phyloP scores from a whole-genome alignment of 768 basidiomycete genomes.

The Tephrocybe sp. region DNA sequence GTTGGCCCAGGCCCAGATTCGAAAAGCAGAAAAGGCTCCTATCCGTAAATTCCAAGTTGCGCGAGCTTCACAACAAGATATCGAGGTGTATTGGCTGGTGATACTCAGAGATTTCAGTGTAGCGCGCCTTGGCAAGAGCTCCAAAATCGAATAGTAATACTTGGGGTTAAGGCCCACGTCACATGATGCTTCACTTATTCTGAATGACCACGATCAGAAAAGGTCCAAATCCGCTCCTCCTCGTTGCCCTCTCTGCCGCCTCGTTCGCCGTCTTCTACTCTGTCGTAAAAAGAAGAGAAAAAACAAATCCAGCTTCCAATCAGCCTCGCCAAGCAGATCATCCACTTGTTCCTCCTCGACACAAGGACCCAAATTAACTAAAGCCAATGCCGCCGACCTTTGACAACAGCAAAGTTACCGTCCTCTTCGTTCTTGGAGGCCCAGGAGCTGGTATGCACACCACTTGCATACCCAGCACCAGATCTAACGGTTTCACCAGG shows the following conservation, averaged over 20 bases:
- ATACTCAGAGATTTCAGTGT: too few relatives aligned
- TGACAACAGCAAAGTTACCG: constrained; percentile 70
- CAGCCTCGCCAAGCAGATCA: constrained; percentile 62
- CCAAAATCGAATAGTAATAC: too few relatives aligned
- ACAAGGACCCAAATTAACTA: too few relatives aligned
- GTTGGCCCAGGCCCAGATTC: background rate
- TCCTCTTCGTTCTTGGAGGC: constrained; percentile 94
- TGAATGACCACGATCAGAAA: constrained; percentile 24
- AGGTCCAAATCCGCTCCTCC: constrained; percentile 62
- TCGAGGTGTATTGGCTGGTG: too few relatives aligned
- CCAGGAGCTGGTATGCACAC: constrained; percentile 78
- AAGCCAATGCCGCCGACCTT: constrained; percentile 58
- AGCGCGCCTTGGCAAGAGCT: too few relatives aligned
- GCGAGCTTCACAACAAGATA: too few relatives aligned
- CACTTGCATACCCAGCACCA: too few relatives aligned
- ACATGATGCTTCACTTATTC: too few relatives aligned
- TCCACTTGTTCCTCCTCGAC: constrained; percentile 63
- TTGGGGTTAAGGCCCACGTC: too few relatives aligned
- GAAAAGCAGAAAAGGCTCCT: background rate
- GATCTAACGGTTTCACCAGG: too few relatives aligned
- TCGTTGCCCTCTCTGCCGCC: constrained; percentile 52
- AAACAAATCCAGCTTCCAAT: constrained; percentile 55
- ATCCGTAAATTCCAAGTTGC: too few relatives aligned
- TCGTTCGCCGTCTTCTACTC: constrained; percentile 59
- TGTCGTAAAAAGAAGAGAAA: constrained; percentile 55